phyloP scores from a whole-genome alignment of 192 early-diverging fungal genomes.

The Dissophora globulifera region DNA sequence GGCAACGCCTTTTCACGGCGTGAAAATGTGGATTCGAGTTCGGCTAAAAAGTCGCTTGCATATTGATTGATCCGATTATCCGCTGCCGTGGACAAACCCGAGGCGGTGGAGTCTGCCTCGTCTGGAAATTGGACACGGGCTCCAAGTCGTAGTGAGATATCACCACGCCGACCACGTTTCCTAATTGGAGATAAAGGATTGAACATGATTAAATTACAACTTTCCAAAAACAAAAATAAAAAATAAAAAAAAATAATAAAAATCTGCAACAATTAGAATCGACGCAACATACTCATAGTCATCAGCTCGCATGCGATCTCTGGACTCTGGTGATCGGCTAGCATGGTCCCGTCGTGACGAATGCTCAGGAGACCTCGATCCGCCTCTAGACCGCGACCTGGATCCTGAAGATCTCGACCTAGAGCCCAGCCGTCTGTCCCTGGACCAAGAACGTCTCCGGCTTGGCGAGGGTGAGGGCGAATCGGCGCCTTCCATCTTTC shows the following conservation, averaged over 20 bases:
- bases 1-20: slow-evolving; percentile 40
- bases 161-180: slow-evolving; percentile 46
- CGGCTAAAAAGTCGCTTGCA: slow-evolving; percentile 32
- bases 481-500: slow-evolving; percentile 27
- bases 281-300: slow-evolving; percentile 25
- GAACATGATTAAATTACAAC: too few species aligned
- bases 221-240: too few species aligned
- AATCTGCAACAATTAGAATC: neutral
- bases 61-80: slow-evolving; percentile 19
- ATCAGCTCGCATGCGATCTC: slow-evolving; percentile 7
- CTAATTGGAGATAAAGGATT: slow-evolving; percentile 15
- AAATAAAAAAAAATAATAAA: neutral
- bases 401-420: slow-evolving; percentile 34
- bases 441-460: slow-evolving; percentile 39
- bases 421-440: slow-evolving; percentile 30
- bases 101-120: neutral
- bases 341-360: slow-evolving; percentile 14
- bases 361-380: slow-evolving; percentile 23
- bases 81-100: neutral
- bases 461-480: slow-evolving; percentile 36
- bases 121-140: slow-evolving; percentile 19
- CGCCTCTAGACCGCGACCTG: neutral
- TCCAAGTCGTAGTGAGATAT: slow-evolving; percentile 39
- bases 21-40: slow-evolving; percentile 40
- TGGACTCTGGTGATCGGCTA: slow-evolving; percentile 30